phyloP scores from a whole-genome alignment of 371 early-diverging fungal genomes.

The Lichtheimia ornata region DNA sequence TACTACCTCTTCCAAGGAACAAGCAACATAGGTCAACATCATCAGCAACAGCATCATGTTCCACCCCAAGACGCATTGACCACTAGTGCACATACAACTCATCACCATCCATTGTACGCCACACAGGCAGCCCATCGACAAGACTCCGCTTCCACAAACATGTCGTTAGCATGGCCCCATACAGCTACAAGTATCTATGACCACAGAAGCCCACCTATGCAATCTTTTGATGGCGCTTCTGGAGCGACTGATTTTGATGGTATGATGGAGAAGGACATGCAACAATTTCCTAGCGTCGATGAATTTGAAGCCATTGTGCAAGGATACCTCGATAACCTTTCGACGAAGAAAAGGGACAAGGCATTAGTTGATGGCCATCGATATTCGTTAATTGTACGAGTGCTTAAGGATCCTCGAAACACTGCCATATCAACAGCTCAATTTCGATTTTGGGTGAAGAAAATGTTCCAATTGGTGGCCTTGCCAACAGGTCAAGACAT shows the following conservation, averaged over 20 bases:
- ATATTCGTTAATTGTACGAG: slow-evolving; percentile 57
- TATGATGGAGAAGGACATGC: slow-evolving; percentile 23
- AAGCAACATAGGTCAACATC: background rate
- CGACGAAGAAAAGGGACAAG: slow-evolving; percentile 65
- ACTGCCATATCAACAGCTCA: slow-evolving; percentile 65
- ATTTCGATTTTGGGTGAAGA: slow-evolving; percentile 68
- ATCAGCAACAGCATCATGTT: too few relatives aligned
- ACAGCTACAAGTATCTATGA: too few relatives aligned
- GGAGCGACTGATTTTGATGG: too few relatives aligned
- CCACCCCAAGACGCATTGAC: slow-evolving; percentile 3
- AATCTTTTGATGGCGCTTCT: too few relatives aligned
- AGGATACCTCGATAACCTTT: slow-evolving; percentile 57
- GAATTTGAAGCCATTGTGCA: slow-evolving; percentile 50
- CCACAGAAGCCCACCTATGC: too few relatives aligned
- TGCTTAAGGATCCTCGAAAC: slow-evolving; percentile 58
- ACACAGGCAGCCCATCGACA: too few relatives aligned
- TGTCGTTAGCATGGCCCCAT: too few relatives aligned
- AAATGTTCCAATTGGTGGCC: slow-evolving; percentile 58
- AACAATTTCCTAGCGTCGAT: slow-evolving; percentile 41
- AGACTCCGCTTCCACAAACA: too few relatives aligned
- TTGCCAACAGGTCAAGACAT: slow-evolving; percentile 28
- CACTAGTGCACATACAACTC: background rate
- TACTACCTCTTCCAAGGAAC: slow-evolving; percentile 10
- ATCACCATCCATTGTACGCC: too few relatives aligned
- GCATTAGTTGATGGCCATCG: slow-evolving; percentile 56